Conservation (phyloP, 2,329 filamentous ascomycete genomes). For the Colletotrichum coccodes region DNA sequence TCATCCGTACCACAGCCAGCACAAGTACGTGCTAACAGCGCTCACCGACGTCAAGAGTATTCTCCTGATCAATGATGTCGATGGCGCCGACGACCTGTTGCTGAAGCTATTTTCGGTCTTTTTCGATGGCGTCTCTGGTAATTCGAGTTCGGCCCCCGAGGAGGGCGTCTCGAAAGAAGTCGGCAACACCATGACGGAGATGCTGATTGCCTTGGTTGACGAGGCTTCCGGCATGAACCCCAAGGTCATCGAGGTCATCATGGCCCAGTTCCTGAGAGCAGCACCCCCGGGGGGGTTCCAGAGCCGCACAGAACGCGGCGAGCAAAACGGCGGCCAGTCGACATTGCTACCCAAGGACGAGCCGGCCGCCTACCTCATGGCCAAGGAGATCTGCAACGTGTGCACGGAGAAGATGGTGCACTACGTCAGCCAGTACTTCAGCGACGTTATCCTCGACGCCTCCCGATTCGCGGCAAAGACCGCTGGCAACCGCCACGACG, state of each 20-base stretch:
- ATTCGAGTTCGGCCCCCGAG: conserved; percentile 77
- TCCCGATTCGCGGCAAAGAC: conserved; percentile 67
- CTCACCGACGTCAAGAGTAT: conserved; percentile 95
- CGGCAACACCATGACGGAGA: conserved; percentile 88
- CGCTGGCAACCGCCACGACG: conserved; percentile 67
- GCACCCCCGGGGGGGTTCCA: conserved; percentile 70
- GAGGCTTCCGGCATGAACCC: conserved; percentile 82
- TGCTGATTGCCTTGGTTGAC: conserved; percentile 87
- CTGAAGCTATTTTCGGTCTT: conserved; percentile 85
- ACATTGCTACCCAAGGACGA: conserved; percentile 88
- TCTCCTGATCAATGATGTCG: conserved; percentile 87
- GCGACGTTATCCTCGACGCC: conserved; percentile 93
- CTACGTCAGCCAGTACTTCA: conserved; percentile 96
- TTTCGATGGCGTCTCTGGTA: conserved; percentile 90
- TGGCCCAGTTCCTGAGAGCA: conserved; percentile 93
- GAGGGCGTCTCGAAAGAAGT: conserved; percentile 93
- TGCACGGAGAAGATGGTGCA: conserved; percentile 95
- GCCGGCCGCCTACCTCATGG: conserved; percentile 95
- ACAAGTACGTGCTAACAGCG: conserved; percentile 90
- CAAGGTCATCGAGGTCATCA: conserved; percentile 89
- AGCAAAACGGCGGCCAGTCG: conserved; percentile 79
- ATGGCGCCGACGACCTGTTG: conserved; percentile 82
- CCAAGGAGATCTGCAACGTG: conserved; percentile 89
- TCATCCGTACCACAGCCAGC: conserved; percentile 91
- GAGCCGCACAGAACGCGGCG: conserved; percentile 63